Evolutionary conservation across 371 early-diverging fungal species (phyloP).

Genomic region (Mortierella sp.): DNA sequence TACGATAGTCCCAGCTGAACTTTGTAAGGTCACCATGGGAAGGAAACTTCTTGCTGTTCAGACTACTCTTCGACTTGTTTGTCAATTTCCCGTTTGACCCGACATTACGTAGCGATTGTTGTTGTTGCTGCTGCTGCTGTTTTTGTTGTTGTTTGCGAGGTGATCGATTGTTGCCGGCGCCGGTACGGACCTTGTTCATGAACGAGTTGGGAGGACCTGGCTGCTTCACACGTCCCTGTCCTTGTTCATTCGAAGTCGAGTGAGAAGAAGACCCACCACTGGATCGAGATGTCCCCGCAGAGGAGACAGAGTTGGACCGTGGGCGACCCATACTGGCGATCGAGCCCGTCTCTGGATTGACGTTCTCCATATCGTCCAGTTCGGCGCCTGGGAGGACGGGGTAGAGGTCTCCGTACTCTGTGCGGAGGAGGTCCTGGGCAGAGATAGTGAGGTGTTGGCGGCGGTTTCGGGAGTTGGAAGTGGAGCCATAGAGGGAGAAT

Average conservation of each 20-base stretch:
- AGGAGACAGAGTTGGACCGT: slow-evolving; percentile 1
- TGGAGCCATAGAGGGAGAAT: neutral
- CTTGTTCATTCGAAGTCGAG: slow-evolving; percentile 15
- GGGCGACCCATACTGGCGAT: neutral
- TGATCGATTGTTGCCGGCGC: neutral
- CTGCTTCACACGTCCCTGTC: slow-evolving; percentile 9
- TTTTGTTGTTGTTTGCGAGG: slow-evolving; percentile 1
- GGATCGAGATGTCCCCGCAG: neutral
- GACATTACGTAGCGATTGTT: neutral
- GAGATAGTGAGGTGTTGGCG: slow-evolving; percentile 8
- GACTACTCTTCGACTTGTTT: neutral
- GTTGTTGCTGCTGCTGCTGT: slow-evolving; percentile 10
- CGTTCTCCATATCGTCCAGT: neutral
- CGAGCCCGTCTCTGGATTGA: neutral
- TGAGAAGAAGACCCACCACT: slow-evolving; percentile 26
- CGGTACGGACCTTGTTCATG: slow-evolving; percentile 25
- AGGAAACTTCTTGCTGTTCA: slow-evolving; percentile 25
- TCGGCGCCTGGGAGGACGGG: neutral
- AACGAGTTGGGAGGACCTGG: slow-evolving; percentile 23
- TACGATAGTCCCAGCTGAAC: slow-evolving; percentile 28
- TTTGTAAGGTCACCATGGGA: slow-evolving; percentile 25
- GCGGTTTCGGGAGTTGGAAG: neutral
- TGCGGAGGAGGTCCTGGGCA: slow-evolving; percentile 33
- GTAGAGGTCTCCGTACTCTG: slow-evolving; percentile 35
- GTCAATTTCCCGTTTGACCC: neutral